These are phyloP conservation scores for Mycena chlorophos DNA, from an alignment of 768 basidiomycete genomes.

Conservation along the genomic window DNA sequence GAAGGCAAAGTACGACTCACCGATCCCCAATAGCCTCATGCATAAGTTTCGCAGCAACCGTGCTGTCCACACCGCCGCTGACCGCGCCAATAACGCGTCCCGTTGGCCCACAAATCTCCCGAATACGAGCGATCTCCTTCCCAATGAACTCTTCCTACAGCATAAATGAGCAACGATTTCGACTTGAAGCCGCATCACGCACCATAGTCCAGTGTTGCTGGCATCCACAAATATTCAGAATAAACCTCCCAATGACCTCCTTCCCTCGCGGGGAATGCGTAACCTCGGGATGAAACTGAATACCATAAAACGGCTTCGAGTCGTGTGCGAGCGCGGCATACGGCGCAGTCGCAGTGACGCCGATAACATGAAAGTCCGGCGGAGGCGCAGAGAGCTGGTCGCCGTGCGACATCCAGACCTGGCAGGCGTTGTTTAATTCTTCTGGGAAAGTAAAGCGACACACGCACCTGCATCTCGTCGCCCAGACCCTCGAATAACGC, in stretches of 20 bases:
- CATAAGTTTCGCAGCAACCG: slow-evolving; percentile 98
- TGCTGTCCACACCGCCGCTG: slow-evolving; percentile 95
- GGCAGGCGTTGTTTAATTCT: slow-evolving; percentile 1
- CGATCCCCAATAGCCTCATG: slow-evolving; percentile 98
- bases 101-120: slow-evolving; percentile 89
- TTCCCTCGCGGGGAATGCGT: slow-evolving; percentile 90
- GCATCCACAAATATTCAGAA: slow-evolving; percentile 83
- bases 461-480: slow-evolving; percentile 82
- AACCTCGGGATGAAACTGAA: slow-evolving; percentile 99
- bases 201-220: slow-evolving; percentile 93
- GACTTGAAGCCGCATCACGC: slow-evolving; percentile 15
- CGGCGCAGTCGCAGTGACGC: slow-evolving; percentile 82
- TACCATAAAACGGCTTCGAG: slow-evolving; percentile 86
- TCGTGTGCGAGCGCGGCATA: slow-evolving; percentile 93
- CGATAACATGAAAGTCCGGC: slow-evolving; percentile 83
- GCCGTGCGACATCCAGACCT: slow-evolving; percentile 99
- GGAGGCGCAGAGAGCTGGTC: slow-evolving; percentile 88
- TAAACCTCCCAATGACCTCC: slow-evolving; percentile 84
- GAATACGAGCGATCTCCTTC: slow-evolving; percentile 92
- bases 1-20: slow-evolving; percentile 39
- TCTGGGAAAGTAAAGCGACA: not conserved
- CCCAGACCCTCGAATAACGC: slow-evolving; percentile 84
- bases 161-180: slow-evolving; percentile 6
- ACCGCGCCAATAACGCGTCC: slow-evolving; percentile 98
- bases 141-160: slow-evolving; percentile 92